Base-by-base conservation (phyloP, 208 protist species). In the Leishmania mexicana region DNA sequence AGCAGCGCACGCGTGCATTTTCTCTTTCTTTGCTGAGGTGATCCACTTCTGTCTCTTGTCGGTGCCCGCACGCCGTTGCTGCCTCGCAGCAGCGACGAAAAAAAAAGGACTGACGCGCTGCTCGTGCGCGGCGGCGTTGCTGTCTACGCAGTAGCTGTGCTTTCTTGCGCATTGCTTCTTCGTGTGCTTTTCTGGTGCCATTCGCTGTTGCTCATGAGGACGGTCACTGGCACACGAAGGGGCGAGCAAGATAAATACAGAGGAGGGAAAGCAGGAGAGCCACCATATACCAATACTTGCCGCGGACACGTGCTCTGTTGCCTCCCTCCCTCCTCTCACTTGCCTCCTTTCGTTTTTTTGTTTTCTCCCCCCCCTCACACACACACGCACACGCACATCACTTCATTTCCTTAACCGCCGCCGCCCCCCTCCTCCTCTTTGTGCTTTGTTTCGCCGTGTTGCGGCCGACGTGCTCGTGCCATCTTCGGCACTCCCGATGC, bases 171-270 rank as follows among this genome's bases (percentile, higher is more conserved):
- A 60, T 68, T 70, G 31, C 58, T 81, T 77, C 77, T 54, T 47
- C 81, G 21, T 76, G 38, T 77, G 40, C 75, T 76, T 45, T 2
- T 40, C 62, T 31, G n/a, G 31, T 68, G 31, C 62, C 62, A 68
- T 19, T 40, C 7, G 15, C 31, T 21, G 31, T 40, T 68, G 31
- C 62, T 35, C 62, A 40, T 17, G 62, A 35, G 31, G 62, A 21
- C 19, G 15, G n/a, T 19, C 28, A 35, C 31, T 1, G 7, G 51
- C 24, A 38, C 31, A 17, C 19, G 60, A 5, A 13, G 21, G 21
- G 31, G 7, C 53, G 35, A 21, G 47, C 10, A 6, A 13, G 2
- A 13, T 21, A 42, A 5, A n/a, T 6, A 31, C 5, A 15, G 5
- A 31, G 8, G 67, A 24, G 19, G 38, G 65, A 45, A 31, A n/a